These are phyloP conservation scores for Epichloe gansuensis DNA, from an alignment of 2,329 filamentous ascomycete genomes.

Conservation along the genomic window DNA sequence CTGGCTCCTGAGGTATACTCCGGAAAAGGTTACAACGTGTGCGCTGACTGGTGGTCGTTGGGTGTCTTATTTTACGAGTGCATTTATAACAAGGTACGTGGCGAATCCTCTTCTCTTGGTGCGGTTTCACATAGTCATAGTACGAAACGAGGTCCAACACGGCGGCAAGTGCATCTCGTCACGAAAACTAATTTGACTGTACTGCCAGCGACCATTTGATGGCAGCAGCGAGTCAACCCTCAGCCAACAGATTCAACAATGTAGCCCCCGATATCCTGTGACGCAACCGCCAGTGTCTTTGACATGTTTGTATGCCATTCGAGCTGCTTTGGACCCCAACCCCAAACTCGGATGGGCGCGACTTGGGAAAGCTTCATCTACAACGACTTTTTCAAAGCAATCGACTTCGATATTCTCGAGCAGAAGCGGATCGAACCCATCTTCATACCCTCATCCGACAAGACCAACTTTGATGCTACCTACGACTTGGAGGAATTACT, in stretches of 20 bases:
- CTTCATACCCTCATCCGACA: conserved; percentile 87
- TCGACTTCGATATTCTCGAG: conserved; percentile 78
- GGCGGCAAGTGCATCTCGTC: not conserved
- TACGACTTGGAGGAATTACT: conserved; percentile 93
- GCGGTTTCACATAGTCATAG: not conserved
- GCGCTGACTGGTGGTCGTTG: conserved; percentile 97
- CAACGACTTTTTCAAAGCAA: conserved; percentile 76
- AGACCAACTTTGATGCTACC: conserved; percentile 98
- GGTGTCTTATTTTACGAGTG: conserved; percentile 99
- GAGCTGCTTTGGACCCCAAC: conserved; percentile 72
- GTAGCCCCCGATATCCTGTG: conserved; percentile 77
- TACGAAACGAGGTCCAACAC: not conserved
- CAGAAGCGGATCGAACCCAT: conserved; percentile 81
- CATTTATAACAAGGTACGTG: conserved; percentile 87
- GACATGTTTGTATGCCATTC: conserved; percentile 79
- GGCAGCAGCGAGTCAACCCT: conserved; percentile 74
- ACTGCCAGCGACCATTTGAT: conserved; percentile 74
- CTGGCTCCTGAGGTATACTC: conserved; percentile 91
- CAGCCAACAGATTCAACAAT: conserved; percentile 68
- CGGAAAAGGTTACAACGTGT: conserved; percentile 76
- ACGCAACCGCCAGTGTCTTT: conserved; percentile 85
- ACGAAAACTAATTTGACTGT: not conserved
- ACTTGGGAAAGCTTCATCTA: conserved; percentile 76
- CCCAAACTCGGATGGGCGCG: conserved; percentile 69
- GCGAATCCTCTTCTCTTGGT: not conserved